Conservation (phyloP, 1,139 yeast species). For the Candida gigantensis region DNA sequence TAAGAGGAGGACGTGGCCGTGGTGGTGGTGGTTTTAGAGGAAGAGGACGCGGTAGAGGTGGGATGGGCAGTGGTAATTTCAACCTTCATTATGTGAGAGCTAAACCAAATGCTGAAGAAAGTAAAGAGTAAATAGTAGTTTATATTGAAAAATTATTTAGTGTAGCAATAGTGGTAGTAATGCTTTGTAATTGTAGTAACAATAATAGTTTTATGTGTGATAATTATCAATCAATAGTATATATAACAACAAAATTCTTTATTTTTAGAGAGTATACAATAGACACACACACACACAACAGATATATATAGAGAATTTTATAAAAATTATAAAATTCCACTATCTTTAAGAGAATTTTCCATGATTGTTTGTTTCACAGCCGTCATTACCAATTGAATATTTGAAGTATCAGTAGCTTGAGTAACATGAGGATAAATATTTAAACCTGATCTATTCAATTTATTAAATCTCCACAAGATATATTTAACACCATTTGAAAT, state of each 20-base stretch:
- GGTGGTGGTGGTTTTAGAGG: conserved; percentile 19
- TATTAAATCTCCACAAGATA: conserved; percentile 87
- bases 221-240: no score
- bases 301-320: neutral
- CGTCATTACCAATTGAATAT: conserved; percentile 84
- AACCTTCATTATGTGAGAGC: conserved; percentile 32
- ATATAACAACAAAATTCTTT: no score
- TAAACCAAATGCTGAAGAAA: conserved; percentile 8
- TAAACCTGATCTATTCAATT: conserved; percentile 78
- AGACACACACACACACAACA: neutral
- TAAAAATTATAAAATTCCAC: conserved; percentile 61
- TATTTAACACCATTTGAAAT: conserved; percentile 93
- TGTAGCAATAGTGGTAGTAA: no score
- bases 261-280: no score
- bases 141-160: no score
- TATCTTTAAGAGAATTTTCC: conserved; percentile 80
- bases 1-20: conserved; percentile 14
- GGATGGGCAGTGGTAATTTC: conserved; percentile 14
- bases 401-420: conserved; percentile 92
- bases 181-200: no score
- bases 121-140: neutral
- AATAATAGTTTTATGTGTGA: no score
- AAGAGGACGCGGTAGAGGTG: conserved; percentile 22
- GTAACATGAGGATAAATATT: conserved; percentile 89
- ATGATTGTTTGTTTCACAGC: conserved; percentile 88